Conservation (phyloP, 2,329 filamentous ascomycete genomes). For the Dactylellina leptospora region DNA sequence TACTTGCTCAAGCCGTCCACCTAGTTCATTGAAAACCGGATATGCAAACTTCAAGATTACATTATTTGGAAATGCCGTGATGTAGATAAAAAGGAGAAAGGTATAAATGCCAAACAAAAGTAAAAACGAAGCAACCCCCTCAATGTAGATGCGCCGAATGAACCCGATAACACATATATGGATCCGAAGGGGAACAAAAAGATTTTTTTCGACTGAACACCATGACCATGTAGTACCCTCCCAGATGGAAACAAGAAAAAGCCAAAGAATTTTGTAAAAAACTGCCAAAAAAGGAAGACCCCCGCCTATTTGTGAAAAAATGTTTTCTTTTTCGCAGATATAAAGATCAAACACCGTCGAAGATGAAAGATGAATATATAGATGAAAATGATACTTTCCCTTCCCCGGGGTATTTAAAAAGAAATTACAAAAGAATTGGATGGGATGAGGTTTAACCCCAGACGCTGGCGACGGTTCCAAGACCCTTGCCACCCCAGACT, state of each 20-base stretch:
- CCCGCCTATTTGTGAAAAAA: conserved; percentile 48
- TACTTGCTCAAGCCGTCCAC: conserved; percentile 43
- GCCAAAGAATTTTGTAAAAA: conserved; percentile 21
- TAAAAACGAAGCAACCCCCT: conserved; percentile 51
- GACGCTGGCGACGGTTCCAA: conserved; percentile 57
- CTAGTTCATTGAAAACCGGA: conserved; percentile 40
- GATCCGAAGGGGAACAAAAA: conserved; percentile 52
- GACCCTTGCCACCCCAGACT: conserved; percentile 57
- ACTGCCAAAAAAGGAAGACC: conserved; percentile 41
- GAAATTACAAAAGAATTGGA: conserved; percentile 13
- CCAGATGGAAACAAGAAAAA: conserved; percentile 52
- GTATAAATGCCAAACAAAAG: conserved; percentile 42
- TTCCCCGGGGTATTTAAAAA: conserved; percentile 40
- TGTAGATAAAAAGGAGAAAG: conserved; percentile 47
- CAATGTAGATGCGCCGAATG: conserved; percentile 53
- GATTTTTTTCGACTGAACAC: conserved; percentile 53
- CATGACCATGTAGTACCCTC: conserved; percentile 54
- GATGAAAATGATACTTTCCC: conserved; percentile 48
- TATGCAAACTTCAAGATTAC: conserved; percentile 54
- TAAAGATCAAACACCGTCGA: conserved; percentile 53
- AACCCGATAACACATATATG: conserved; percentile 54
- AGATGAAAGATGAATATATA: conserved; percentile 53
- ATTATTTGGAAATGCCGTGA: conserved; percentile 53
- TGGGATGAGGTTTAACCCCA: conserved; percentile 54
- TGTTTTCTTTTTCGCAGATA: conserved; percentile 50